Conservation (phyloP, 352 stramenopile species). For the Pythium aristosporum region DNA sequence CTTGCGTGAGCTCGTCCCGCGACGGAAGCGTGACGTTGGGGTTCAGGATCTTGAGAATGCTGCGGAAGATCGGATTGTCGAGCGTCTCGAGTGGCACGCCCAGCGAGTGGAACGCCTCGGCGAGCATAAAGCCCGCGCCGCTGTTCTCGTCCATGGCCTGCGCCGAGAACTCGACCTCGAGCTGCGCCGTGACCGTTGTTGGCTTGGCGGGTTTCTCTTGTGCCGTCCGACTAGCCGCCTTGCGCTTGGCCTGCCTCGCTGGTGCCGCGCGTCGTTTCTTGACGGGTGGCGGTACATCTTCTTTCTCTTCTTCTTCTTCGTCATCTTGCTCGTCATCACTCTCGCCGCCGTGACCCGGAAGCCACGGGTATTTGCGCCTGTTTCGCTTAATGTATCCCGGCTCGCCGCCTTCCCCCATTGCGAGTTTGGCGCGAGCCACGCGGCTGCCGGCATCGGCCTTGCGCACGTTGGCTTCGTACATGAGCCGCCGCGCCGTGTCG, state of each 20-base stretch:
- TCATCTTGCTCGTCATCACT: constrained; percentile 1
- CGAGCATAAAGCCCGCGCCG: not conserved
- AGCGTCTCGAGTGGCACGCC: not conserved
- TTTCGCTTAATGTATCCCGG: not conserved
- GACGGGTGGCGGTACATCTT: not conserved
- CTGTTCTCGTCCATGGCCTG: not conserved
- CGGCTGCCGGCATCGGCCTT: not conserved
- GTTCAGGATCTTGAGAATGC: not conserved
- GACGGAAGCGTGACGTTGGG: not conserved
- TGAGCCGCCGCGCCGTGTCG: constrained; percentile 3
- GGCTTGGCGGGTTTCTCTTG: not conserved
- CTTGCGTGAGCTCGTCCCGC: not conserved
- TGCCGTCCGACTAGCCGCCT: not conserved
- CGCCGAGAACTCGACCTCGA: not conserved
- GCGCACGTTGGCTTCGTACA: not conserved
- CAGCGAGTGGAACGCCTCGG: constrained; percentile 2
- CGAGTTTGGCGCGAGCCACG: not conserved
- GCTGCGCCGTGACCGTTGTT: not conserved
- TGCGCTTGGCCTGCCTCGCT: not conserved
- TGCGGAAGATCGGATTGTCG: constrained; percentile 4
- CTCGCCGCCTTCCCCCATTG: constrained; percentile 3
- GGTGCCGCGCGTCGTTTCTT: not conserved
- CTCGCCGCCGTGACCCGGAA: not conserved
- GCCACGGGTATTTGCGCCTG: not conserved
- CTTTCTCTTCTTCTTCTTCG: not conserved